Evolutionary conservation across 345 rosid species (phyloP).

Genomic region (Lumnitzera racemosa): DNA sequence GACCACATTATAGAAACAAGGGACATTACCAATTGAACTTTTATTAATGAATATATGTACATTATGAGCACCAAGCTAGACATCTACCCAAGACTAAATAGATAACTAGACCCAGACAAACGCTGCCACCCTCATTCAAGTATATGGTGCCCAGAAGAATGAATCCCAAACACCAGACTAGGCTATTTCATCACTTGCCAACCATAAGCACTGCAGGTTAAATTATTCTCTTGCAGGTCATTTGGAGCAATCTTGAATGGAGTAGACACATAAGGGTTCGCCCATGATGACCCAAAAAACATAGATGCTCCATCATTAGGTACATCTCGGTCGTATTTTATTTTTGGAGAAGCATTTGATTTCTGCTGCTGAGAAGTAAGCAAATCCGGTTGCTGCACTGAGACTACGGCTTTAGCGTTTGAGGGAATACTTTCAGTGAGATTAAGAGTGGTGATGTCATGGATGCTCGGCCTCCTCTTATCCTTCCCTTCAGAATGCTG

Average conservation of each 20-base stretch:
- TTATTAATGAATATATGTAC: neutral
- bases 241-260: conserved; percentile 20
- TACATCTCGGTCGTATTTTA: conserved; percentile 15
- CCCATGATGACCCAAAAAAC: conserved; percentile 21
- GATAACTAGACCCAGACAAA: neutral
- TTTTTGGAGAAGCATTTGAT: conserved; percentile 14
- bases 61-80: conserved; percentile 3
- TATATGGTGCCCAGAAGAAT: conserved; percentile 14
- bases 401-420: conserved; percentile 1
- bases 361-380: conserved; percentile 17
- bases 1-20: too few species aligned
- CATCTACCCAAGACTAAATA: conserved; percentile 6
- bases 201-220: neutral
- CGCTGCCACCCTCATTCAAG: conserved; percentile 6
- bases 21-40: too few species aligned
- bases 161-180: conserved; percentile 26
- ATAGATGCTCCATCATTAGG: conserved; percentile 15
- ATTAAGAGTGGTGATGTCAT: conserved; percentile 73
- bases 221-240: conserved; percentile 24
- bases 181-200: conserved; percentile 11
- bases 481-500: conserved; percentile 79
- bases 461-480: conserved; percentile 90
- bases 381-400: conserved; percentile 11
- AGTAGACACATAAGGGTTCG: conserved; percentile 23
- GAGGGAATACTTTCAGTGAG: conserved; percentile 19